phyloP scores from a whole-genome alignment of 129 eudicot genomes.

The Arctium minus region DNA sequence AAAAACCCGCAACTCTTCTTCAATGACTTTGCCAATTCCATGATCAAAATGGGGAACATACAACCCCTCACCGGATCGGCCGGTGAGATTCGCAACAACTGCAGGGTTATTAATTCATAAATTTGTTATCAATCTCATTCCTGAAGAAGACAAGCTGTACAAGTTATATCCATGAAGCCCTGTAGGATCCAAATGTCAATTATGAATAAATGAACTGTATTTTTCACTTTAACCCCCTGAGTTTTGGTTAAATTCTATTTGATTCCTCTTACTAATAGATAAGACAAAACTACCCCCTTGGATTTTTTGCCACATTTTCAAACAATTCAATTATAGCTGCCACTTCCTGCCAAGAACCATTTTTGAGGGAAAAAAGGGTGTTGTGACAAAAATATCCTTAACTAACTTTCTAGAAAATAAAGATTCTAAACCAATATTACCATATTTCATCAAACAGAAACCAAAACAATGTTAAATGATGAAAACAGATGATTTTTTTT shows the following conservation, averaged over 20 bases:
- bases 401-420: not conserved
- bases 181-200: not conserved
- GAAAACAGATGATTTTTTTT: not conserved
- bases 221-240: not conserved
- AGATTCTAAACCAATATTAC: not conserved
- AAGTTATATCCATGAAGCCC: not conserved
- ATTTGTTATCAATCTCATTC: not conserved
- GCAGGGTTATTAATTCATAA: slow-evolving; percentile 40
- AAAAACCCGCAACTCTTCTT: slow-evolving; percentile 8
- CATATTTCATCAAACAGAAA: too few species aligned
- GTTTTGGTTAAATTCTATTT: not conserved
- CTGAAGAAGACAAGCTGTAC: not conserved
- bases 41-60: slow-evolving; percentile 51
- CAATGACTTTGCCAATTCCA: slow-evolving; percentile 32
- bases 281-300: slow-evolving; percentile 4
- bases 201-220: slow-evolving; percentile 2
- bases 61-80: slow-evolving; percentile 40
- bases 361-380: not conserved
- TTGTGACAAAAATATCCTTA: not conserved
- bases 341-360: not conserved
- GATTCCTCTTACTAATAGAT: not conserved
- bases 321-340: not conserved
- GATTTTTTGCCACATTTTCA: not conserved
- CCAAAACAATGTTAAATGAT: not conserved
- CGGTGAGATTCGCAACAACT: slow-evolving; percentile 38